Evolutionary conservation across 2,329 filamentous ascomycete species (phyloP).

Genomic region (Trichoderma harzianum): DNA sequence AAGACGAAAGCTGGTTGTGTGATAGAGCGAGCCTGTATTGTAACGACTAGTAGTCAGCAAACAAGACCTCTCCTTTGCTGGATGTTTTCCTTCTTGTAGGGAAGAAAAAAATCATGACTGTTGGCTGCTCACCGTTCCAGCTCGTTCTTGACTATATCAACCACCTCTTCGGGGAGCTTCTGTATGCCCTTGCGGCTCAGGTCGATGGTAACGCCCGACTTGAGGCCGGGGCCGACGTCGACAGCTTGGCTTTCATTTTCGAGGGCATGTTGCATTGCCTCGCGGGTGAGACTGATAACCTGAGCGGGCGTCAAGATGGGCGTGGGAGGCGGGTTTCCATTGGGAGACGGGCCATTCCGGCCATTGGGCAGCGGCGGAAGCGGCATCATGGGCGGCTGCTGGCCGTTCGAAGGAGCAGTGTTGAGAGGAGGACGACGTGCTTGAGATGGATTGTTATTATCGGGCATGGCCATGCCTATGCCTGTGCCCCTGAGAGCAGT

Average conservation of each 20-base stretch:
- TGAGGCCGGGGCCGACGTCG: constrained; percentile 56
- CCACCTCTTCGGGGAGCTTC: constrained; percentile 67
- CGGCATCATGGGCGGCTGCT: constrained; percentile 35
- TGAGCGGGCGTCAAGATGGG: constrained; percentile 57
- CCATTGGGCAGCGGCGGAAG: constrained; percentile 46
- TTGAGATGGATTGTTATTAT: constrained; percentile 41
- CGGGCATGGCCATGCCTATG: constrained; percentile 33
- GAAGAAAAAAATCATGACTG: not conserved
- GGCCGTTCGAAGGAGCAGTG: constrained; percentile 38
- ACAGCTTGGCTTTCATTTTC: constrained; percentile 64
- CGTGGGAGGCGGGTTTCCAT: constrained; percentile 47
- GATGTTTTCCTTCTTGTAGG: not conserved
- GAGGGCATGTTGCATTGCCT: constrained; percentile 65
- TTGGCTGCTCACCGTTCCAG: constrained; percentile 59
- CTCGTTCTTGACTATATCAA: constrained; percentile 71
- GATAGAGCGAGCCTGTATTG: constrained; percentile 66
- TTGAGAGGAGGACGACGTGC: constrained; percentile 39
- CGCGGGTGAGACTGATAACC: constrained; percentile 62
- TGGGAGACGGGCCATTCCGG: constrained; percentile 44
- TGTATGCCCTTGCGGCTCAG: constrained; percentile 72
- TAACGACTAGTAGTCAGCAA: constrained; percentile 11
- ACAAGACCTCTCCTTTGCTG: not conserved
- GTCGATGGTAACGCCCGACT: constrained; percentile 74
- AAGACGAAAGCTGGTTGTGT: constrained; percentile 71
- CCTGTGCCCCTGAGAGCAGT: constrained; percentile 30